Base-by-base conservation (phyloP, 345 rosid species). In the Alliaria petiolata region DNA sequence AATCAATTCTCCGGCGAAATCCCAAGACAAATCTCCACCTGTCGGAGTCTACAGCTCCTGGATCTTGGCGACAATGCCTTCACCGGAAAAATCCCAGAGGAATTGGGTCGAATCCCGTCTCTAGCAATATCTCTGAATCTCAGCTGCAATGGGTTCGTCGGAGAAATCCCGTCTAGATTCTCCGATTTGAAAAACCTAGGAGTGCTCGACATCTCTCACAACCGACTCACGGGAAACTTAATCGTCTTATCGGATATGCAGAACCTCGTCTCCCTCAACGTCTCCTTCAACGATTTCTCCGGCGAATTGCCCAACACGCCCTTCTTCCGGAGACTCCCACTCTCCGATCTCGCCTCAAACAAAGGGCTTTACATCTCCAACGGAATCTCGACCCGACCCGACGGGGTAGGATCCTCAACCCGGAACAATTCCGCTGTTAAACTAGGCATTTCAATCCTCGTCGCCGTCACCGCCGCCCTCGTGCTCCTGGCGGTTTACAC, bases 241-340 rank as follows among this genome's bases (percentile, higher is more conserved):
- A 79, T 45, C 22, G 54, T 66, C 69, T 87, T 93, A 42, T 77
- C 86, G 30, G 80, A 79, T 51, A 43, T 93, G 78, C 89, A 83
- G 76, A 93, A 93, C 65, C 97, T 93, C 59, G 93, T 93, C 45
- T 82, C 86, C 15, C 95, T 93, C 68, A 93, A 93, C 74, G 82
- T 92, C 49, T 92, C 98, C 1, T 86, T 82, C 82, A 92, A 92
- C 64, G 78, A 85, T 42, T 87, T 92, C 81, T 81, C 96, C 6
- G 97, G 98, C 7, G 82, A 80, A 54, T 82, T 89, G 25, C 97
- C 98, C 0, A 84, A 90, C 68, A 88, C 89, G 8, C 87, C 89
- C 26, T 90, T 93, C 77, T 93, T 93, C 79, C 58, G 88, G 16
- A 86, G 75, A 79, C 89, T 93, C 15, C 98, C 98, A 3, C 83